Evolutionary conservation across 371 early-diverging fungal genomes (phyloP).

Genomic region (Vairimorpha apis): DNA sequence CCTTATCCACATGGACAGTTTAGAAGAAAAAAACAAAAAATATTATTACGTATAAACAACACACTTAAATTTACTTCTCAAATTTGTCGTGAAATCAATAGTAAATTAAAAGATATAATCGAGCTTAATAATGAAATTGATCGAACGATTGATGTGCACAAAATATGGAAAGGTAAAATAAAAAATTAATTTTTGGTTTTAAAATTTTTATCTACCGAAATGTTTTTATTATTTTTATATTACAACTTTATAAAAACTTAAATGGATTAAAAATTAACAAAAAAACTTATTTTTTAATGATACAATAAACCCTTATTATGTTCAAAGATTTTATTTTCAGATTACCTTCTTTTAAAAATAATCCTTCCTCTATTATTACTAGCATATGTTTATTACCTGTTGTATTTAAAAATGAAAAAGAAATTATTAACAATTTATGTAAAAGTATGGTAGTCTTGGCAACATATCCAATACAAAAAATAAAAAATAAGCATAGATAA

Average conservation of each 20-base stretch:
- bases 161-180: slow-evolving; percentile 39
- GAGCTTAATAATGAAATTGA: slow-evolving; percentile 9
- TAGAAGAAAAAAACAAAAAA: slow-evolving; percentile 33
- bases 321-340: no score
- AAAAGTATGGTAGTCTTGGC: slow-evolving; percentile 39
- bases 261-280: no score
- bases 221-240: no score
- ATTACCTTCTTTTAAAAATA: no score
- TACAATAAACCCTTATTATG: no score
- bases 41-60: slow-evolving; percentile 31
- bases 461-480: slow-evolving; percentile 38
- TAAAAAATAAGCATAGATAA: slow-evolving; percentile 40
- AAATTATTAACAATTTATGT: slow-evolving; percentile 40
- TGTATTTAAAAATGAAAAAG: no score
- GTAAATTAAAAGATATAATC: slow-evolving; percentile 15
- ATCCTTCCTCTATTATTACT: no score
- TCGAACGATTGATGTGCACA: slow-evolving; percentile 8
- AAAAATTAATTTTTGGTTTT: no score
- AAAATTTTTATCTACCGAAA: no score
- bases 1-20: neutral
- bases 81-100: slow-evolving; percentile 35
- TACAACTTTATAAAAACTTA: no score
- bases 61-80: slow-evolving; percentile 22
- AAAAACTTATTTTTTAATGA: no score
- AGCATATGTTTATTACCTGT: no score